These are phyloP conservation scores for Paraconiothyrium sp. DNA, from an alignment of 2,329 filamentous ascomycete species.

Conservation along the genomic window DNA sequence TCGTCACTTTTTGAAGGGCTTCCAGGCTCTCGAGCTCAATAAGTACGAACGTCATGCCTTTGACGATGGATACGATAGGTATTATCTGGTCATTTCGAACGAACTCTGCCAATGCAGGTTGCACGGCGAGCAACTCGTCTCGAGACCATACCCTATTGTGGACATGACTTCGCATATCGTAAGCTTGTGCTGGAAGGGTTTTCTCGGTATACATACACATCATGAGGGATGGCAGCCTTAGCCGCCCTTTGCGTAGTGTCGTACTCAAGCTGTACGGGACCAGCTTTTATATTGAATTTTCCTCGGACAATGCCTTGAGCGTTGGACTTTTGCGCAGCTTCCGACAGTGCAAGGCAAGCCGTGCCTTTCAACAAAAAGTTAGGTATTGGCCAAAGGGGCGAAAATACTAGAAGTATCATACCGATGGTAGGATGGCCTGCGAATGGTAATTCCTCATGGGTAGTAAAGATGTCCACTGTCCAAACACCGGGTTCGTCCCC, in stretches of 20 bases:
- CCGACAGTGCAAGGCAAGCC: conserved; percentile 57
- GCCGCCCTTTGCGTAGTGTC: conserved; percentile 57
- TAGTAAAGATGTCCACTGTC: conserved; percentile 65
- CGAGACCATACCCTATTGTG: conserved; percentile 34
- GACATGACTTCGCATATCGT: conserved; percentile 34
- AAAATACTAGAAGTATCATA: conserved; percentile 21
- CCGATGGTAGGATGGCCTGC: conserved; percentile 68
- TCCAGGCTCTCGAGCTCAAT: conserved; percentile 69
- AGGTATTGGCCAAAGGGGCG: background rate
- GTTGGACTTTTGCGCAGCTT: conserved; percentile 33
- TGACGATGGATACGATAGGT: conserved; percentile 65
- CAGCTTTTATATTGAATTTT: conserved; percentile 55
- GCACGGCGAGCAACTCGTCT: conserved; percentile 42
- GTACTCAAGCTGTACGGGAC: conserved; percentile 55
- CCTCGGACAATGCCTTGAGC: conserved; percentile 43
- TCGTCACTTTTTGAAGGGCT: conserved; percentile 60
- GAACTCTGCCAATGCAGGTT: conserved; percentile 46
- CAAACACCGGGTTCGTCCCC: conserved; percentile 41
- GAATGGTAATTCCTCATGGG: conserved; percentile 62
- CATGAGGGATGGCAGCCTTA: conserved; percentile 72
- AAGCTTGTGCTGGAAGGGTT: conserved; percentile 27
- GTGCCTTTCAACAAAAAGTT: conserved; percentile 28
- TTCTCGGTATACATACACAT: conserved; percentile 67
- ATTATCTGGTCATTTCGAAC: conserved; percentile 29
- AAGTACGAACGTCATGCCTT: conserved; percentile 78